Base-by-base conservation (phyloP, 2,329 filamentous ascomycete genomes). In the Aureobasidium sp. region DNA sequence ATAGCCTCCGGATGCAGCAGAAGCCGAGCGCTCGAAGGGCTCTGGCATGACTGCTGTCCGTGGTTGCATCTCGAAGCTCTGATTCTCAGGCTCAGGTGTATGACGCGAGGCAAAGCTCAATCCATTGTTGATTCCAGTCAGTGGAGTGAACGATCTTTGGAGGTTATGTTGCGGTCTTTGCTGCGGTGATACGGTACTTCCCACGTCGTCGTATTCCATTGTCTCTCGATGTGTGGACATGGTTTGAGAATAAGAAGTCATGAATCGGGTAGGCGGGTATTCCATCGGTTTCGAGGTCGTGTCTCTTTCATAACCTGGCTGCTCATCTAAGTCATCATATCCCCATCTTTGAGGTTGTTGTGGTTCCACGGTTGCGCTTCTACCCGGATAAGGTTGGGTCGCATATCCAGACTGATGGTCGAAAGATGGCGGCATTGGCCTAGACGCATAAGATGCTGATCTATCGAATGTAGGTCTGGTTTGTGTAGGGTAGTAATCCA, bases 51-150 rank as follows among this genome's bases (percentile, higher is more conserved):
- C 31, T 20, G 31, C 15, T 39, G 67, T 63, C 41, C 68, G 63
- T 3, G 64, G 15, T 25, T 63, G 68, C 71, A 73, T 72, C 63
- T 73, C 71, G 61, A 72, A 73, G 66, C 68, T 69, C 29, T 72
- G 55, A 7, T 6, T 62, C 27, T 60, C 61, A 1, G 65, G 61
- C 5, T 63, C 39, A 39, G 57, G 27, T 20, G 57, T 45, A 44
- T 63, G 62, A 15, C 64, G 62, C 36, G 56, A 63, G 11, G 64
- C n/a, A 29, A 39, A 36, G 22, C 48, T 55, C 29, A 62, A 25
- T 2, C 25, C 59, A 22, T 27, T 62, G 41, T 41, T 27, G 9
- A 29, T 39, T 29, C 59, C 48, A 12, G 63, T 44, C 53, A 66
- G 56, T 12, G 66, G 64, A 20, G 66, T 57, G 25, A 62, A 67